Base-by-base conservation (phyloP, 805 yeast species). In the Kodamaea hsintzibuensis region DNA sequence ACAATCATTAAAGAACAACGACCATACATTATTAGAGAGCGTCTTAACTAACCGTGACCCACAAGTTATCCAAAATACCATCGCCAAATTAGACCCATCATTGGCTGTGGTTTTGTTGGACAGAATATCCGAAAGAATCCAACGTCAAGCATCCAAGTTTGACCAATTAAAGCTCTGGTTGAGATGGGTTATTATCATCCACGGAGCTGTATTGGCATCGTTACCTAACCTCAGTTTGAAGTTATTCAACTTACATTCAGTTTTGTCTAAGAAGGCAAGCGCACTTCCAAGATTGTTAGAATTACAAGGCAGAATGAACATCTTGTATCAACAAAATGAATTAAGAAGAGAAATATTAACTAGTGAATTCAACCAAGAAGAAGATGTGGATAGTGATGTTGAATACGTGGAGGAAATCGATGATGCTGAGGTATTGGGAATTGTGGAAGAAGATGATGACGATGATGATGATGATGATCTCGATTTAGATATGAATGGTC, bases 1-100 rank as follows among this genome's bases (percentile, higher is more conserved):
- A 12, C 99, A 95, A 73, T 93, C 99, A 0, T 78, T 95, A 57
- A 85, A 83, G 62, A 85, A 96, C 17, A 89, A 89, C 63, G 99
- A 95, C 67, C 91, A 86, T 62, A 75, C 95, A 8, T 76, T 95
- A 53, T 77, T 95, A 57, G 98, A 95, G 68, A 83, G 90, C 2
- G 96, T 96, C 10, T 77, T 95, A 58, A 70, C 71, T 55, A 81
- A 81, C 60, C 74, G 77, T 47, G 85, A 82, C 59, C 81, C 81
- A 48, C 66, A 63, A 6, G 71, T 81, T 7, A 79, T 82, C 45
- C 78, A 77, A 59, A 74, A 76, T 52, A 82, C 86, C 6, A 75
- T 82, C 46, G 57, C 77, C 14, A 76, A 77, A 58, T 68, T 82
- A 49, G 82, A 81, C 47, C 71, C 84, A 7, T 67, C 77, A 2